Base-by-base conservation (phyloP, 805 yeast genomes). In the Lipomyces starkeyi region DNA sequence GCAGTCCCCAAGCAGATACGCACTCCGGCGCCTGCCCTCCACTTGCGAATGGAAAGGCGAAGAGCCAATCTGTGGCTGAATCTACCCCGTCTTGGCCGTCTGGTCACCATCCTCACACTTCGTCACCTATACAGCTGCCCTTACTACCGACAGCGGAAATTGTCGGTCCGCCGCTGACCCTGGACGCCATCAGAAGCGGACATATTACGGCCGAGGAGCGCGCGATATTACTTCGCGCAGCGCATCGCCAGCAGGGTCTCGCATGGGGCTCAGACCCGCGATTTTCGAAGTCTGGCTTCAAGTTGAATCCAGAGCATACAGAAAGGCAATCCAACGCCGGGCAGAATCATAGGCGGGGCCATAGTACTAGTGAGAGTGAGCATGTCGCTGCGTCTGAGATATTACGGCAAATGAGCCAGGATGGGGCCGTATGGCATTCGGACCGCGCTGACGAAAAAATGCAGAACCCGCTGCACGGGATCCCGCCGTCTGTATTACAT, bases 261-360 rank as follows among this genome's bases (percentile, higher is more conserved):
- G 71, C 71, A 8, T 69, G 60, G 40, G 72, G 72, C 7, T 67
- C 72, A 5, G 72, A 69, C 32, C 70, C 72, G 27, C 56, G 66
- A 20, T 69, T 69, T 53, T 58, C 62, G 22, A 61, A 35, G 5
- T 22, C 65, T 14, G 71, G 71, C 7, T 69, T 69, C 54, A 63
- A 47, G 17, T 25, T 29, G 56, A 53, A 53, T 53, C 56, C 56
- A 14, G 56, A 53, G 34, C 34, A 25, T 8, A 3, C 56, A 5
- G 56, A 25, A 14, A 29, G 17, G 34, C 29, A 53, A 13, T 25
- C 34, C 7, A 29, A 25, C 11, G 32, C 56, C 9, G 56, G 56
- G 9, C 47, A 37, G 25, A 57, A 57, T n/a, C 47, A 34, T 32
- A 22, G 27, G 25, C 47, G 59, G 56, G 34, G 34, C 34, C 29